A percentile compares a stretch with the other conserved stretches of the same genome.
phyloP scores from a whole-genome alignment of 2,329 filamentous ascomycete species.

The Monosporascus sp. region DNA sequence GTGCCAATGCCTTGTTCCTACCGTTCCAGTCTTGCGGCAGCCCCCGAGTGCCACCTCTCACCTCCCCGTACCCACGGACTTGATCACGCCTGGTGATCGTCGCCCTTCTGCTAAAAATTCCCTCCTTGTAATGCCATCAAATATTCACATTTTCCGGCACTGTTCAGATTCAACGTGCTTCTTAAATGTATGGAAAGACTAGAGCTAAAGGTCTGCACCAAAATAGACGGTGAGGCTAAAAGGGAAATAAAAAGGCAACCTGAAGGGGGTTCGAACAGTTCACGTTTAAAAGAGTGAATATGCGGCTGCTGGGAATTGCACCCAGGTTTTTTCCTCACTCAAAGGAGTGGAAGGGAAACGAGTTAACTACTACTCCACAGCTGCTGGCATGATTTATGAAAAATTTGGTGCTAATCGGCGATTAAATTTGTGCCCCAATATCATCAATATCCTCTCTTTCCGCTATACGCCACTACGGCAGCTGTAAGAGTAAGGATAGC shows the following conservation, averaged over 20 bases:
- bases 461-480: no score
- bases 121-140: no score
- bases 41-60: no score
- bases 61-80: no score
- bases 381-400: constrained; percentile 2
- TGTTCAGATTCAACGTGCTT: no score
- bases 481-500: no score
- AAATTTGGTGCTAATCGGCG: neutral
- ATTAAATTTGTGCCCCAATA: neutral
- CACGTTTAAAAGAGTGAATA: neutral
- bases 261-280: neutral
- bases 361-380: constrained; percentile 26
- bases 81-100: no score
- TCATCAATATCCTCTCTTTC: no score
- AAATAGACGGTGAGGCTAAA: neutral
- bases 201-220: neutral
- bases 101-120: no score
- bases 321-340: constrained; percentile 21
- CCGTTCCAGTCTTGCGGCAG: no score
- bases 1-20: no score
- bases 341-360: constrained; percentile 18
- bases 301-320: constrained; percentile 27
- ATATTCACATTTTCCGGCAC: no score
- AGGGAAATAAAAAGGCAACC: neutral
- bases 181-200: neutral